Conservation (phyloP, 108 stramenopile genomes). For the Nitzschia putrida region DNA sequence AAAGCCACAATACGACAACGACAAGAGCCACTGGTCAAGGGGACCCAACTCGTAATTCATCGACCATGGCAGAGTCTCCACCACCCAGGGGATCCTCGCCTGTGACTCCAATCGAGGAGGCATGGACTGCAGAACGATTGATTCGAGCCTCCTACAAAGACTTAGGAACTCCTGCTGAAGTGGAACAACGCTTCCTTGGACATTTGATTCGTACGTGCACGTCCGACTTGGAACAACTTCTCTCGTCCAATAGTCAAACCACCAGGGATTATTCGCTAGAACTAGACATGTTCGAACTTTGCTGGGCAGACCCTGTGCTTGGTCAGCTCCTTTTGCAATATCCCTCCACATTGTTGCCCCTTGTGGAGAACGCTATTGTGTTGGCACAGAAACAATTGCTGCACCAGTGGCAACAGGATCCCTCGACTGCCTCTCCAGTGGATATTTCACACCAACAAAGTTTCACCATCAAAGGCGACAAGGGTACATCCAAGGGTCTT, state of each 20-base stretch:
- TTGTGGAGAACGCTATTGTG: slow-evolving; percentile 78
- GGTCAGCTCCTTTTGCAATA: slow-evolving; percentile 75
- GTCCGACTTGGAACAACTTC: slow-evolving; percentile 30
- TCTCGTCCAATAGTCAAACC: slow-evolving; percentile 26
- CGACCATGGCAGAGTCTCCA: too few species aligned
- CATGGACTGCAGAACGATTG: slow-evolving; percentile 50
- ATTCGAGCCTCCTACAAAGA: slow-evolving; percentile 55
- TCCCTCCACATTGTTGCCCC: slow-evolving; percentile 70
- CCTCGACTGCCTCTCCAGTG: not conserved
- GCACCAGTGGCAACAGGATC: slow-evolving; percentile 6
- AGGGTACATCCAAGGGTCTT: slow-evolving; percentile 23
- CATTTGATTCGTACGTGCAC: slow-evolving; percentile 35
- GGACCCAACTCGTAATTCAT: too few species aligned
- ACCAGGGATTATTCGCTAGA: slow-evolving; percentile 55
- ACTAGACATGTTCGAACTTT: slow-evolving; percentile 67
- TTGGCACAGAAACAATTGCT: slow-evolving; percentile 35
- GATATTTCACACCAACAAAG: slow-evolving; percentile 14
- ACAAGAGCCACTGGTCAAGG: too few species aligned
- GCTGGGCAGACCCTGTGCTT: slow-evolving; percentile 64
- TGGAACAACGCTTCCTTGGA: slow-evolving; percentile 47
- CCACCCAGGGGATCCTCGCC: not conserved
- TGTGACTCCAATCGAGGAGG: slow-evolving; percentile 1
- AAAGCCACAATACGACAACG: too few species aligned
- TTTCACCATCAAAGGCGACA: slow-evolving; percentile 43
- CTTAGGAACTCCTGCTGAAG: slow-evolving; percentile 49